Conservation (phyloP, 768 basidiomycete species). For the Termitomyces sp. region DNA sequence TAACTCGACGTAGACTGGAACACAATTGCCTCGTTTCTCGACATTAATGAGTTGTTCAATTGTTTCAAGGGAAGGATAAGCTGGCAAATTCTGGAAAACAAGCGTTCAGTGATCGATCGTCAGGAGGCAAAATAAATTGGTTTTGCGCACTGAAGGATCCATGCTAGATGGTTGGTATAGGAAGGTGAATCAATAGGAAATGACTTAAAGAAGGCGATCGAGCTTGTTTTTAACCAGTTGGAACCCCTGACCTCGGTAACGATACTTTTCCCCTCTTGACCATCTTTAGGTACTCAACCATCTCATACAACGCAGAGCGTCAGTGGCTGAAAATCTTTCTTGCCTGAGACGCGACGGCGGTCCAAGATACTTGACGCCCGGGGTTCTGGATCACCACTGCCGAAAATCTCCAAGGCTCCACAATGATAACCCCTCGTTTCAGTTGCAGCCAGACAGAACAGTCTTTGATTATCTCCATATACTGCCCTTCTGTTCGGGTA, state of each 20-base stretch:
- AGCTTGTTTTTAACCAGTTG: not conserved
- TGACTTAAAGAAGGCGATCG: not conserved
- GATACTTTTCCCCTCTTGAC: not conserved
- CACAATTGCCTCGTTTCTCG: conserved; percentile 85
- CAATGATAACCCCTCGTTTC: conserved; percentile 79
- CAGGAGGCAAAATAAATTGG: not conserved
- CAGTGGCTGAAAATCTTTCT: not conserved
- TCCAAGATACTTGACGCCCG: not conserved
- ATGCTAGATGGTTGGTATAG: conserved; percentile 16
- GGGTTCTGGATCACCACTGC: not conserved
- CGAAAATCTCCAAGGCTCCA: not conserved
- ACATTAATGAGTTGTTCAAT: conserved; percentile 74
- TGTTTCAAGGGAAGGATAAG: conserved; percentile 65
- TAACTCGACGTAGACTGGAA: conserved; percentile 88
- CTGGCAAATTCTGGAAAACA: conserved; percentile 51
- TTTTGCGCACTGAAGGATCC: conserved; percentile 44
- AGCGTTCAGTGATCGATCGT: not conserved
- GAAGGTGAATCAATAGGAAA: not conserved
- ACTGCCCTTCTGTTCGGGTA: conserved; percentile 72
- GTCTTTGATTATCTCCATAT: conserved; percentile 53
- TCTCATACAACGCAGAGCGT: not conserved
- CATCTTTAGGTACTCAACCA: not conserved
- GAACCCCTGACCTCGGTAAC: not conserved
- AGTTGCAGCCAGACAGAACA: conserved; percentile 58
- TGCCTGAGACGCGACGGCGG: not conserved